Evolutionary conservation across 306 rosid genomes (phyloP), one percentile per base, ranked within the genome.

Genomic region (Abrus precatorius): DNA sequence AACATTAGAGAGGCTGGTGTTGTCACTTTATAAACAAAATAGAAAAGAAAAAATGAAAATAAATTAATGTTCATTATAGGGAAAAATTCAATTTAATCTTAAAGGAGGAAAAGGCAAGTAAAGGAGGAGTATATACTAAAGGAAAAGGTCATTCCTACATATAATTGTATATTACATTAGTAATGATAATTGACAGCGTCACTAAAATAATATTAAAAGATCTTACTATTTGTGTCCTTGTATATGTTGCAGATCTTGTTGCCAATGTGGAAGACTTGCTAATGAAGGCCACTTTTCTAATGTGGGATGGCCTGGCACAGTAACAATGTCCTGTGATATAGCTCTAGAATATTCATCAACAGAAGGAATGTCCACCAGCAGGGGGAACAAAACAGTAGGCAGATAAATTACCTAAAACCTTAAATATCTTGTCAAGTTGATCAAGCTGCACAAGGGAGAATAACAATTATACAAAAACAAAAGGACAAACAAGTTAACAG

Each of bases 371-470:
- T 36, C 32, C 43, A 64, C 69, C 76, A 83, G 54, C 74, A 72
- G 53, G 77, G 56, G 28, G 33, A 75, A n/a, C 38, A 33, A 38
- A 28, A 47, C 5, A 49, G 3, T 55, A 75, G 53, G 59, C 70
- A 50, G 52, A 80, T 33, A 64, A 75, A 49, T 62, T 91, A 93
- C 97, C 97, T 89, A 93, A 85, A 79, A 93, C 97, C 88, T 88
- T 93, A 81, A 93, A 93, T 77, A 93, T 93, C 89, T 93, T 93
- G 87, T 93, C 97, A 65, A 93, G 97, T 82, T 93, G 97, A 82
- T 93, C 96, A 64, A 93, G 92, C 97, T 93, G 92, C 92, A 89
- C 56, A 80, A 45, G 55, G 48, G 55, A 20, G 77, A 43, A 82
- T 9, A 41, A 49, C 10, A 36, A 69, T 70, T 70, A 69, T 50